These are phyloP conservation scores for Skeletonema marinoi DNA, from an alignment of 108 stramenopile species.

Conservation along the genomic window DNA sequence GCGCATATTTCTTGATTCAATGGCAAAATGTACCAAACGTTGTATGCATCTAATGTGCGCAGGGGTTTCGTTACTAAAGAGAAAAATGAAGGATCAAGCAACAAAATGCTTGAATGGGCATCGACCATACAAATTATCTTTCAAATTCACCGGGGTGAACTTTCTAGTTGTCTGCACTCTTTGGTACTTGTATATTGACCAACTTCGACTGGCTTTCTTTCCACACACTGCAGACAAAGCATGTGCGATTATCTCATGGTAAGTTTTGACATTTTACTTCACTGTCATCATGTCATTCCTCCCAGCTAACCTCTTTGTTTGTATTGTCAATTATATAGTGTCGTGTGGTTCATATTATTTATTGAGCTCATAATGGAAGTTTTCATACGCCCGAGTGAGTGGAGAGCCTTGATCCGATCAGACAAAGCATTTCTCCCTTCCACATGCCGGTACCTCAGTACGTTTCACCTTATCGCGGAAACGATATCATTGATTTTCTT, in stretches of 20 bases:
- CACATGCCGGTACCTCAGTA: slow-evolving; percentile 68
- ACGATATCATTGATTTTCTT: slow-evolving; percentile 63
- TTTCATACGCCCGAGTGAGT: slow-evolving; percentile 70
- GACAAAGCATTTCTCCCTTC: slow-evolving; percentile 77
- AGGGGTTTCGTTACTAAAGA: background rate
- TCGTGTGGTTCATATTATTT: slow-evolving; percentile 69
- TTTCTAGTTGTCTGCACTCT: slow-evolving; percentile 73
- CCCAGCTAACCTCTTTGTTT: background rate
- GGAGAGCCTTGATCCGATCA: slow-evolving; percentile 55
- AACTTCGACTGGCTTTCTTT: slow-evolving; percentile 62
- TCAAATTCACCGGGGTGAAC: slow-evolving; percentile 78
- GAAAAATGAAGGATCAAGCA: slow-evolving; percentile 20
- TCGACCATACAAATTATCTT: slow-evolving; percentile 54
- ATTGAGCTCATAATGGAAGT: slow-evolving; percentile 79
- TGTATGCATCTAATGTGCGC: background rate
- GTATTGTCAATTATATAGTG: slow-evolving; percentile 18
- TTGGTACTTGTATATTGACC: slow-evolving; percentile 77
- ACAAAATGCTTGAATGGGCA: slow-evolving; percentile 29
- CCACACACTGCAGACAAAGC: slow-evolving; percentile 50
- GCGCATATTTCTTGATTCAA: background rate
- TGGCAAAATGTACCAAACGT: background rate
- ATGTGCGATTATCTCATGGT: slow-evolving; percentile 63
- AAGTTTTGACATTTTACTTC: slow-evolving; percentile 27
- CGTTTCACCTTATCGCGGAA: slow-evolving; percentile 73
- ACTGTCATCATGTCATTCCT: background rate